Evolutionary conservation across 2,329 filamentous ascomycete species (phyloP).

Genomic region (Trichophyton benhamiae): DNA sequence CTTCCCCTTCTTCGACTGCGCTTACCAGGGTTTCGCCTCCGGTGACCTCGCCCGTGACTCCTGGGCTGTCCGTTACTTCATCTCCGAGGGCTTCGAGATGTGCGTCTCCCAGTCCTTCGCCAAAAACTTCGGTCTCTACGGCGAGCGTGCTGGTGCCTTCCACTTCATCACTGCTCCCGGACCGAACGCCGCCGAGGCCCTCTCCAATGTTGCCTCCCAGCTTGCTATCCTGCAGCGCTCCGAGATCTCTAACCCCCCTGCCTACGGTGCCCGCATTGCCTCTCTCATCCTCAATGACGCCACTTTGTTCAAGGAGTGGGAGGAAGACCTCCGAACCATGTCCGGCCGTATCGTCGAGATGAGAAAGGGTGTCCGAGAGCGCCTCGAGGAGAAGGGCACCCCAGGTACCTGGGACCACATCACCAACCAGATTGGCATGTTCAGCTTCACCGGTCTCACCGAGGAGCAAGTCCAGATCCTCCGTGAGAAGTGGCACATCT

Average conservation of each 20-base stretch:
- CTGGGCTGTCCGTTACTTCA: constrained; percentile 86
- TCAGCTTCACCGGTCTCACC: constrained; percentile 59
- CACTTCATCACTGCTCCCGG: constrained; percentile 73
- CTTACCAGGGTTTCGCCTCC: constrained; percentile 95
- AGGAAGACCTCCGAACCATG: constrained; percentile 85
- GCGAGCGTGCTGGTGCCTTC: constrained; percentile 91
- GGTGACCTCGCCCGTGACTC: constrained; percentile 76
- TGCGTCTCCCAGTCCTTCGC: constrained; percentile 50
- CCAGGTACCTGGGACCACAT: constrained; percentile 95
- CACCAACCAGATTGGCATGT: constrained; percentile 98
- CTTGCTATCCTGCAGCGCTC: constrained; percentile 88
- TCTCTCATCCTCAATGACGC: constrained; percentile 72
- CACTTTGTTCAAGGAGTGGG: constrained; percentile 76
- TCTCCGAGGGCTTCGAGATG: constrained; percentile 74
- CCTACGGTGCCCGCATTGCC: constrained; percentile 86
- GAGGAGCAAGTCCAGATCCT: constrained; percentile 37
- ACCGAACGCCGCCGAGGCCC: constrained; percentile 50
- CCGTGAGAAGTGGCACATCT: constrained; percentile 39
- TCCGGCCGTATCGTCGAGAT: constrained; percentile 88
- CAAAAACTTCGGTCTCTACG: constrained; percentile 71
- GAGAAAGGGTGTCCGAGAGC: constrained; percentile 63
- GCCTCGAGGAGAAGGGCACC: constrained; percentile 73
- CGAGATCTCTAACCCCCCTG: constrained; percentile 93
- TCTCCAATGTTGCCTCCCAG: constrained; percentile 63
- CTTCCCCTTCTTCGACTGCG: constrained; percentile 97